A percentile compares a stretch with the other conserved stretches of the same genome.
Evolutionary conservation across 177 flowering plant species (phyloP).

Genomic region (Vitis hybrid): DNA sequence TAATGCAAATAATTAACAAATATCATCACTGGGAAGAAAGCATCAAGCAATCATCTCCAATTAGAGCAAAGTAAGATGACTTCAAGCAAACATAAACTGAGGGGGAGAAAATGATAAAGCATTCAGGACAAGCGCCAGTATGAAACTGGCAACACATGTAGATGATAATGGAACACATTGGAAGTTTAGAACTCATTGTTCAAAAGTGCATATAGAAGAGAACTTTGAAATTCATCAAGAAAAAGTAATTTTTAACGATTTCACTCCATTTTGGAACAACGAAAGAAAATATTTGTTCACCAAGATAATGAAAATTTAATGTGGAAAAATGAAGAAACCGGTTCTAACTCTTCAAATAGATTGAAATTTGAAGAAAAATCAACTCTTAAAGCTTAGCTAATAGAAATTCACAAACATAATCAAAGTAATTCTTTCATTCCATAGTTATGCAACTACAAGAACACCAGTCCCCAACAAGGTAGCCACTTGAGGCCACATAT

Average conservation of each 20-base stretch:
- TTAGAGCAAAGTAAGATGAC: background rate
- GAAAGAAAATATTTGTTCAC: background rate
- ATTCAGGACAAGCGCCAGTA: background rate
- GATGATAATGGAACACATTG: background rate
- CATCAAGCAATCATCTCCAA: background rate
- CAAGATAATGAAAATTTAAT: background rate
- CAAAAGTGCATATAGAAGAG: background rate
- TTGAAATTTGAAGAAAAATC: background rate
- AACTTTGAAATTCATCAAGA: background rate
- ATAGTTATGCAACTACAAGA: background rate
- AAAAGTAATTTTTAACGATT: background rate
- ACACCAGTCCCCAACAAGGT: background rate
- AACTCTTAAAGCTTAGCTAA: background rate
- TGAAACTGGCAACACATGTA: background rate
- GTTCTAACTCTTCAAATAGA: background rate
- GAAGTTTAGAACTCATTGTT: background rate
- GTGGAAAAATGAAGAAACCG: background rate
- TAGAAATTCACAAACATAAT: background rate
- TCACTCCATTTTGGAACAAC: background rate
- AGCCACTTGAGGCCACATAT: background rate
- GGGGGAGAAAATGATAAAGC: background rate
- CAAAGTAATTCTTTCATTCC: background rate
- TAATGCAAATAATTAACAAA: slow-evolving; percentile 1
- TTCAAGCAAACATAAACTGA: too few species aligned
- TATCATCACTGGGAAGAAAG: background rate